These are phyloP conservation scores for Pichia sp. DNA, from an alignment of 1,139 yeast genomes.

Conservation along the genomic window DNA sequence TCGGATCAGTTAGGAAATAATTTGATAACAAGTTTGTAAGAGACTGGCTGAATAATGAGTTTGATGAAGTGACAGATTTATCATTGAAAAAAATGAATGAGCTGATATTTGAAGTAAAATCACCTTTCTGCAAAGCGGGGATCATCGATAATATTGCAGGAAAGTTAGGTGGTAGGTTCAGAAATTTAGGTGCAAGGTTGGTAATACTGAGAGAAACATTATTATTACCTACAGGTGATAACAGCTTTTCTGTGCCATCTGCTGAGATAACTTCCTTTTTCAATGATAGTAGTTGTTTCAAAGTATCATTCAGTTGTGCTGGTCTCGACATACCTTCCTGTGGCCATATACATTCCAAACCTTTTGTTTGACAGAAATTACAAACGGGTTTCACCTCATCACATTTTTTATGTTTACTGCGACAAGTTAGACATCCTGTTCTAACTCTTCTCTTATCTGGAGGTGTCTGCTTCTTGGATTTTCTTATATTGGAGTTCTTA, in stretches of 20 bases:
- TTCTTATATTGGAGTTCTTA: background rate
- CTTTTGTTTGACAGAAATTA: constrained; percentile 30
- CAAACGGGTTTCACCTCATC: constrained; percentile 38
- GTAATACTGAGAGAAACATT: background rate
- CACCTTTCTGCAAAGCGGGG: constrained; percentile 8
- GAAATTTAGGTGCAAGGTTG: constrained; percentile 3
- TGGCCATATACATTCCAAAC: constrained; percentile 35
- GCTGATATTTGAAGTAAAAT: constrained; percentile 7
- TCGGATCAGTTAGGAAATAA: constrained; percentile 18
- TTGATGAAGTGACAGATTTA: constrained; percentile 8
- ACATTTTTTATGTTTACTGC: constrained; percentile 39
- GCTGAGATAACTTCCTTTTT: constrained; percentile 3
- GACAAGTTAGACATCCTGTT: constrained; percentile 40
- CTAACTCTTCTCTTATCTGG: constrained; percentile 31
- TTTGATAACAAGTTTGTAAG: constrained; percentile 13
- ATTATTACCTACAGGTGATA: background rate
- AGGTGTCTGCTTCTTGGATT: constrained; percentile 22
- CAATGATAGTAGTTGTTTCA: constrained; percentile 19
- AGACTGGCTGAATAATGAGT: constrained; percentile 8
- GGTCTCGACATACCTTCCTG: constrained; percentile 18
- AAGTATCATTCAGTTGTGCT: constrained; percentile 18
- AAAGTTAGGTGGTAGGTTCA: constrained; percentile 9
- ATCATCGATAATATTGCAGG: constrained; percentile 11
- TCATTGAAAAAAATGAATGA: constrained; percentile 12
- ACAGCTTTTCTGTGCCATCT: background rate